Evolutionary conservation across 495 filamentous ascomycete species (phyloP).

Genomic region (Aspergillus wentii): DNA sequence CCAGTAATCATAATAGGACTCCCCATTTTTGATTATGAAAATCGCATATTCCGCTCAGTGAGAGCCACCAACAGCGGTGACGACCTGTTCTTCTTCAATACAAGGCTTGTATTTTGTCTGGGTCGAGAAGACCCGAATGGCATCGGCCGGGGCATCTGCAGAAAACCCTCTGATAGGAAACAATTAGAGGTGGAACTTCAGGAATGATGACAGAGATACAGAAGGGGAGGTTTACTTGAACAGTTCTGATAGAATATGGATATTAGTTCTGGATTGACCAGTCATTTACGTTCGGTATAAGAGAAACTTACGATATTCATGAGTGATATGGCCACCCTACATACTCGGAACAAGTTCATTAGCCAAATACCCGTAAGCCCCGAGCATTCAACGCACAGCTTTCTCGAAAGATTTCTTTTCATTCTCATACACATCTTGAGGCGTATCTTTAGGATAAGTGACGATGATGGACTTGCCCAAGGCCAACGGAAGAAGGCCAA

Average conservation of each 20-base stretch:
- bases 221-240: slow-evolving; percentile 37
- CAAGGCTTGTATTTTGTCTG: slow-evolving; percentile 58
- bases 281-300: background rate
- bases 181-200: slow-evolving; percentile 12
- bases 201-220: background rate
- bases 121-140: slow-evolving; percentile 64
- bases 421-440: slow-evolving; percentile 59
- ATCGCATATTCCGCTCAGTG: no score
- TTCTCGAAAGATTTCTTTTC: slow-evolving; percentile 66
- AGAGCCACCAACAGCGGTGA: no score
- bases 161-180: slow-evolving; percentile 61
- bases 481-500: slow-evolving; percentile 51
- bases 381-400: slow-evolving; percentile 50
- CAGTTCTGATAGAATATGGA: slow-evolving; percentile 30
- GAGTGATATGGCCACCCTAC: slow-evolving; percentile 38
- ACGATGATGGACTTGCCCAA: slow-evolving; percentile 71
- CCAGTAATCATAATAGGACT: no score
- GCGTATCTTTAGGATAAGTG: slow-evolving; percentile 69
- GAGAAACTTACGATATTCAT: slow-evolving; percentile 48
- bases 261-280: slow-evolving; percentile 6
- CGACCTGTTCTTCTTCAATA: slow-evolving; percentile 73
- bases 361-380: background rate
- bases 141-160: slow-evolving; percentile 61
- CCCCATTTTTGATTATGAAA: no score
- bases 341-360: background rate